These are phyloP conservation scores for Globisporangium echinulatum DNA, from an alignment of 352 stramenopile species.

Conservation along the genomic window DNA sequence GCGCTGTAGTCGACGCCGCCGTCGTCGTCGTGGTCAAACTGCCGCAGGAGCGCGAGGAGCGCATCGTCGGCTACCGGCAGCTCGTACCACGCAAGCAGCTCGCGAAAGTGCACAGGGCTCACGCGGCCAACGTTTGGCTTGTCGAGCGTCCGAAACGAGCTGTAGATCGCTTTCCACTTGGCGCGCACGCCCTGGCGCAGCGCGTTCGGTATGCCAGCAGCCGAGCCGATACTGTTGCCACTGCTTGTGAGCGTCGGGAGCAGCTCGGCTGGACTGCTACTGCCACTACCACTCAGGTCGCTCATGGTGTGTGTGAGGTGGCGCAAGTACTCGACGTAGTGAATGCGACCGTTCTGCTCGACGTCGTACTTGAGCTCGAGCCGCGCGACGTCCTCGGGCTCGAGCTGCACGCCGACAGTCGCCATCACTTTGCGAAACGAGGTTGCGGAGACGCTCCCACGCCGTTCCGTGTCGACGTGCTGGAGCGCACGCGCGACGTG, in stretches of 20 bases:
- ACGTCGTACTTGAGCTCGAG: conserved; percentile 77
- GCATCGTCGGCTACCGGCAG: conserved; percentile 41
- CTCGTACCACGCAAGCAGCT: conserved; percentile 70
- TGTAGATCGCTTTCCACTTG: conserved; percentile 73
- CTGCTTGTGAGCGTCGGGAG: conserved; percentile 21
- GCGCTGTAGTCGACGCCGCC: conserved; percentile 67
- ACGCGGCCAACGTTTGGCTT: conserved; percentile 43
- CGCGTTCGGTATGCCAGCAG: conserved; percentile 28
- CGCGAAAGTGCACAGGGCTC: conserved; percentile 55
- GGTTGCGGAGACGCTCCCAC: conserved; percentile 32
- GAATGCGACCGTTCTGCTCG: conserved; percentile 59
- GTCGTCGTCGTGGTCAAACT: conserved; percentile 53
- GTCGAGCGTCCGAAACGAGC: conserved; percentile 59
- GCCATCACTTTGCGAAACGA: conserved; percentile 63
- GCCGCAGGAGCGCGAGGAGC: conserved; percentile 51
- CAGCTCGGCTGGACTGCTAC: conserved; percentile 1
- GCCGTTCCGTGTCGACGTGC: conserved; percentile 48
- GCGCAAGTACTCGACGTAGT: conserved; percentile 59
- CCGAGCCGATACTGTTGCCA: neutral
- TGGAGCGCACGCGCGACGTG: conserved; percentile 49
- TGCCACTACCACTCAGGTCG: conserved; percentile 11
- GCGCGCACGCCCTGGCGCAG: conserved; percentile 45
- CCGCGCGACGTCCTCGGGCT: conserved; percentile 53
- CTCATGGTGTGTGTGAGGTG: conserved; percentile 55
- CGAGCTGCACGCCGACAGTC: conserved; percentile 41